Evolutionary conservation across 306 rosid species (phyloP), one percentile per base, ranked within the genome.

Genomic region (Quercus aquifolioides): DNA sequence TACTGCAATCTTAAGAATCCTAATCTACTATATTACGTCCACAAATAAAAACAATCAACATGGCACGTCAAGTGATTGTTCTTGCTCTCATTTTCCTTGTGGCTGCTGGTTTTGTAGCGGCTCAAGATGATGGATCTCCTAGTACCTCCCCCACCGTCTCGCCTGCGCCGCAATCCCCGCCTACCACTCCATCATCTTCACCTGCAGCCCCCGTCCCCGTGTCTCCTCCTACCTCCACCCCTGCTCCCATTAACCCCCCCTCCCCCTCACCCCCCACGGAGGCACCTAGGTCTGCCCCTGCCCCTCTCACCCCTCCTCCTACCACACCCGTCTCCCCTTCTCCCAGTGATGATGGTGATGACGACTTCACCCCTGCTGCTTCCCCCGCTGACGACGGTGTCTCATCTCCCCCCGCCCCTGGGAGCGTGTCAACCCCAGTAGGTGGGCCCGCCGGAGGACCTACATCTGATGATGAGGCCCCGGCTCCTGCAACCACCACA

Each of bases 321-420:
- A 21, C n/a, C 62, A 2, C 68, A 56, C 56, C 81, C 1, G 51
- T 38, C 11, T 38, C 81, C 19, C 15, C 33, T 19, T 5, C 81
- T 3, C 84, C 83, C 15, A 13, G 69, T 3, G 43, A 56, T 7
- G n/a, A 25, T 10, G 79, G 70, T 0, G 78, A 8, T 38, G 46
- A 2, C 3, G 11, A 0, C 46, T 3, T 15, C 31, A 2, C 69
- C 52, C 57, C 81, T 0, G 52, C 81, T 15, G 19, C 33, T 19
- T 14, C 81, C 1, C 84, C 83, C 10, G 9, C 59, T 3, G 55
- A 56, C 2, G n/a, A 25, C 14, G 84, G 70, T 0, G 79, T 68
- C 74, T 84, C 93, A 10, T 62, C 94, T 25, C 90, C 98, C 26
- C 94, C 97, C 0, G 83, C 94, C 55, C 94, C 83, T 1, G 84